Percentiles rank a stretch among this genome's conserved stretches.
Evolutionary conservation across 176 grass and related monocot genomes (phyloP).

Genomic region (Oryza nivara): DNA sequence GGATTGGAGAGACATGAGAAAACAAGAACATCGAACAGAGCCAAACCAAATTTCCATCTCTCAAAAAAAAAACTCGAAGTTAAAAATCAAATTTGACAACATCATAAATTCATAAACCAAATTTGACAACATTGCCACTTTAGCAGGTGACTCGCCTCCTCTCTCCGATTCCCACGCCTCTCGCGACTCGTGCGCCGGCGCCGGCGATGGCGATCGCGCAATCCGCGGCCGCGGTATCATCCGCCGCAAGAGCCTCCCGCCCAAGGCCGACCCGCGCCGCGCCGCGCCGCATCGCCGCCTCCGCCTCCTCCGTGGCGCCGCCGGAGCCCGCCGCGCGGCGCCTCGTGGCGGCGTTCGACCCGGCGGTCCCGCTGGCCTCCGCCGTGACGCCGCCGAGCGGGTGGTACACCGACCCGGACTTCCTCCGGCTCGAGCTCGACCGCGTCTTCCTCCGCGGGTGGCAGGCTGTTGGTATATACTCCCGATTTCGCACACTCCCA

Average conservation of each 20-base stretch:
- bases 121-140: too few relatives aligned
- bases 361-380: constrained; percentile 53
- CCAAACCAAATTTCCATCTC: too few relatives aligned
- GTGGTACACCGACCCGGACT: constrained; percentile 71
- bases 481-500: neutral
- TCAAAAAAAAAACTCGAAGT: too few relatives aligned
- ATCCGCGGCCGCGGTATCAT: constrained; percentile 30
- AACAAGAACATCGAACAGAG: too few relatives aligned
- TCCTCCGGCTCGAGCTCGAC: constrained; percentile 70
- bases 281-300: neutral
- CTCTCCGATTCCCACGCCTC: constrained; percentile 2
- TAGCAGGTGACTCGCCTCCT: too few relatives aligned
- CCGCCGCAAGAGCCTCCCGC: neutral
- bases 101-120: too few relatives aligned
- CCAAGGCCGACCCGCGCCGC: neutral
- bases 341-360: constrained; percentile 70
- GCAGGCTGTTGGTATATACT: constrained; percentile 75
- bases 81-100: too few relatives aligned
- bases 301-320: neutral
- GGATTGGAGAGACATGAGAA: too few relatives aligned
- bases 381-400: constrained; percentile 72
- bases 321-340: constrained; percentile 28
- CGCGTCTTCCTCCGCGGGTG: constrained; percentile 80
- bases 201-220: constrained; percentile 58
- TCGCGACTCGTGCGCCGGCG: neutral